These are phyloP conservation scores for Colletotrichum echinochloae DNA, from an alignment of 2,329 filamentous ascomycete species.

Conservation along the genomic window DNA sequence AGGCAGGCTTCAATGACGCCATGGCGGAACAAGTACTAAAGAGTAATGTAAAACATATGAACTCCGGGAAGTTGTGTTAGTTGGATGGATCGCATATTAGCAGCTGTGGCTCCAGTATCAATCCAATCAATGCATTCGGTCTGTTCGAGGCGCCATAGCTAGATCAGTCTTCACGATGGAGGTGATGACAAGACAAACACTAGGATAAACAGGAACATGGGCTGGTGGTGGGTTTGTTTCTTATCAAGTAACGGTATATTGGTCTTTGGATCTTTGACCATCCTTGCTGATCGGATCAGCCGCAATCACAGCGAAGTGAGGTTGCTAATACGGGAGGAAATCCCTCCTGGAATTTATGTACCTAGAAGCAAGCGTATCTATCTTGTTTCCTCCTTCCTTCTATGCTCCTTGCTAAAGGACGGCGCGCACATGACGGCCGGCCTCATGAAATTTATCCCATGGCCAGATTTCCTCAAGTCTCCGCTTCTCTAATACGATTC, in stretches of 20 bases:
- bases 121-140: neutral
- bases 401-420: neutral
- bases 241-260: neutral
- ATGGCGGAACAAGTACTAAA: neutral
- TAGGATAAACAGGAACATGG: neutral
- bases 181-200: neutral
- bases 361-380: neutral
- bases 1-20: constrained; percentile 4
- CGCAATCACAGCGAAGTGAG: neutral
- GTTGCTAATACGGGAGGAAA: neutral
- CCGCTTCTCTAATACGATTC: constrained; percentile 8
- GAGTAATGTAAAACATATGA: neutral
- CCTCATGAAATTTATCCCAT: constrained; percentile 7
- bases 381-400: neutral
- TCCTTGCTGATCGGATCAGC: neutral
- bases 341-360: neutral
- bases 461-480: neutral
- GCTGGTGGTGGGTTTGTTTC: neutral
- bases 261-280: neutral
- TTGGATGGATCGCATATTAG: neutral
- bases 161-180: neutral
- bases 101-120: neutral
- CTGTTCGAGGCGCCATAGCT: neutral
- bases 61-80: neutral
- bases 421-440: neutral